These are phyloP conservation scores for Xerocomus amazonicus DNA, from an alignment of 1,284 basidiomycete genomes.

Conservation along the genomic window DNA sequence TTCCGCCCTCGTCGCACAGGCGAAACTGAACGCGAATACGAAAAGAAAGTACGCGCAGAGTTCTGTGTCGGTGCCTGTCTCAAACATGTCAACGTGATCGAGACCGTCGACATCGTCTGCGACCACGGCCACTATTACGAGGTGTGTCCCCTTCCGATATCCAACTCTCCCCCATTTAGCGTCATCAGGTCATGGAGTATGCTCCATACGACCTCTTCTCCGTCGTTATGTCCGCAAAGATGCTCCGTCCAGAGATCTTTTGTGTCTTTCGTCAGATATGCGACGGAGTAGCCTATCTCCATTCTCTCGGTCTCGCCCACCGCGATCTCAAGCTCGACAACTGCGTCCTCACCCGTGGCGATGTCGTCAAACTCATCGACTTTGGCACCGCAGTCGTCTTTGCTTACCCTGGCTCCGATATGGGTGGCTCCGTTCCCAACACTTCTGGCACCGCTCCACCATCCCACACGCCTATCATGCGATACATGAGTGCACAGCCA, in stretches of 20 bases:
- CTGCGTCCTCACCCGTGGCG: conserved; percentile 94
- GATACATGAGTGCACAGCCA: conserved; percentile 21
- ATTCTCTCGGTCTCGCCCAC: conserved; percentile 96
- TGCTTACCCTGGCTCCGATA: conserved; percentile 84
- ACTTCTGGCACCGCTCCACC: conserved; percentile 7
- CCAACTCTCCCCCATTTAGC: conserved; percentile 8
- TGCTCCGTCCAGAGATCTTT: conserved; percentile 97
- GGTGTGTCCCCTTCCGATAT: conserved; percentile 45
- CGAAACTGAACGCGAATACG: conserved; percentile 94
- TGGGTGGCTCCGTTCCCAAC: conserved; percentile 24
- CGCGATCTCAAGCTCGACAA: conserved; percentile 99
- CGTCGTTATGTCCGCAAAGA: conserved; percentile 99
- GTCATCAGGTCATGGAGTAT: conserved; percentile 92
- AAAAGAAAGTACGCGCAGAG: conserved; percentile 98
- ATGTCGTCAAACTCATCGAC: conserved; percentile 98
- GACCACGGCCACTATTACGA: conserved; percentile 99
- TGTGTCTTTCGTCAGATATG: conserved; percentile 99
- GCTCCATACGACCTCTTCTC: conserved; percentile 98
- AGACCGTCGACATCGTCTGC: conserved; percentile 97
- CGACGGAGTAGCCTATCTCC: conserved; percentile 97
- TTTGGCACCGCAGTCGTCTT: conserved; percentile 99
- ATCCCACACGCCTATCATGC: conserved; percentile 13
- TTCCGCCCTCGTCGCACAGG: conserved; percentile 86
- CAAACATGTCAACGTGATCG: conserved; percentile 96
- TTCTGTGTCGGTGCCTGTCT: conserved; percentile 96